Base-by-base conservation (phyloP, 495 filamentous ascomycete species). In the Lichenothelia convexa region DNA sequence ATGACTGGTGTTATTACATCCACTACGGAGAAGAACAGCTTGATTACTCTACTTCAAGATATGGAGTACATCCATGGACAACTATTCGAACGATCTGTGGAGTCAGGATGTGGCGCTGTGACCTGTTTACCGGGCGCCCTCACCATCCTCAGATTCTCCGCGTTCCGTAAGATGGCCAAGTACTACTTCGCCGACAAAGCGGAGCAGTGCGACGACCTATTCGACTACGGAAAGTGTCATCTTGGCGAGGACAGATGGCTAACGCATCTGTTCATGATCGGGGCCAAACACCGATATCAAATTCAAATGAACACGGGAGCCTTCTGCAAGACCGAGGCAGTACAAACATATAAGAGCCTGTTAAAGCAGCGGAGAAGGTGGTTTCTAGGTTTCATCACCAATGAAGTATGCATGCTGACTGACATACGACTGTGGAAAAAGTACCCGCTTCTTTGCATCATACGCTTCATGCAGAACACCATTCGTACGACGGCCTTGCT, bases 11-110 rank as follows among this genome's bases (percentile, higher is more conserved):
- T 97, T 43, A 95, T 97, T 46, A 97, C 89, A 2, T 81, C 83
- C 1, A 97, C 89, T 0, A 93, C 89, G 0, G 69, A 75, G 44
- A 92, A 84, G 39, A 82, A 91, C 54, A 78, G 74, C 35, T 63
- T 95, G 30, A 78, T 97, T 45, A 97, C 89, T 0, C 60, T 97
- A 5, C 67, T 97, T 1, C 89, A 97, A 51, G 89, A 97, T 44
- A 89, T 97, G 75, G 89, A 97, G 58, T 97, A 97, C 46, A 77
- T 94, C 32, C 89, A 97, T 54, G 89, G 89, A 4, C 89, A 97
- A 55, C 73, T 97, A 11, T 94, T 95, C 49, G 89, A 97, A 56
- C 77, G 89, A 18, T 89, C 87, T 0, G 87, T 97, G 2, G 89
- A 97, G 54, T 95, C 89, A 12, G 83, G 77, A 32, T 95, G 89